Base-by-base conservation (phyloP, 2,329 filamentous ascomycete species). In the Penicillium frequentans region DNA sequence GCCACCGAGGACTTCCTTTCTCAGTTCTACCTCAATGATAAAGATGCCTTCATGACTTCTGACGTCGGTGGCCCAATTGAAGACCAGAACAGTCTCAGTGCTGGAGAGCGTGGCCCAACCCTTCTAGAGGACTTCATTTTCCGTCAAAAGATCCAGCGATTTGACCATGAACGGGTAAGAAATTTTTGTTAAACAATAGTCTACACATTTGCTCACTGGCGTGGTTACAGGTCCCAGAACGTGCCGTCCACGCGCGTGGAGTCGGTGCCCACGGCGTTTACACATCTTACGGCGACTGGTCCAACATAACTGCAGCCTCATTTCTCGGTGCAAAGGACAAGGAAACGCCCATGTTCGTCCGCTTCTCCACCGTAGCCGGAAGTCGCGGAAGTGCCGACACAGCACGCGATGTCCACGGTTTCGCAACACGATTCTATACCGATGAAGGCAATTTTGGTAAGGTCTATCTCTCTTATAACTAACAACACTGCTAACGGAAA, bases 301-400 rank as follows among this genome's bases (percentile, higher is more conserved):
- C 82, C 49, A 89, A 90, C 71, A 80, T 90, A 61, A 90, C 87
- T 0, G 84, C 84, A 6, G 88, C 87, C 11, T 86, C 84, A 0
- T 90, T 90, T 71, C 75, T 90, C 16, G 71, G 69, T 8, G 69
- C 73, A 2, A 70, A 78, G n/a, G 83, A 80, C 39, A 89, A 90
- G 70, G 71, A 86, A 67, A 86, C 87, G 0, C 79, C 85, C 0
- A 77, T 86, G 0, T 90, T 90, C 65, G 78, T 87, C n/a, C 86
- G 89, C 16, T 90, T 91, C 70, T 91, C 88, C 0, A 91, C 88
- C 1, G 89, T 92, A 10, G 84, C 86, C 21, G 87, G 87, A 2
- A 87, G 83, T 33, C 80, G 85, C 14, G 89, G 89, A 29, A 89
- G 86, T 64, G 82, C 86, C 2, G 89, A 91, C 65, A 87, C 86